phyloP scores from a whole-genome alignment of 1,139 yeast genomes.

The Scheffersomyces stambukii region DNA sequence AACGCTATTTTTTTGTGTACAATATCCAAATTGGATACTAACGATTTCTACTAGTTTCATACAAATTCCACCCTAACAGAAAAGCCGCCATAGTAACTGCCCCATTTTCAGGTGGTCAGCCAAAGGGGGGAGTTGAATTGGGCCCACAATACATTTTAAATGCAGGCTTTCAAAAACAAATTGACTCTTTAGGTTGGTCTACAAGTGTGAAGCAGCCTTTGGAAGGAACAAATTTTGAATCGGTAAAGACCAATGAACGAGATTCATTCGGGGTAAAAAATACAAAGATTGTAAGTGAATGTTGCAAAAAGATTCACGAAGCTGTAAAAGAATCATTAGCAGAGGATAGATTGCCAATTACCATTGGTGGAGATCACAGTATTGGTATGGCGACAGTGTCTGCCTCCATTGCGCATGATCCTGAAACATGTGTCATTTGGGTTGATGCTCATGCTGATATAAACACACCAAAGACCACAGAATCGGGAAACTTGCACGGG shows the following conservation, averaged over 20 bases:
- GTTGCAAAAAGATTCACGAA: slow-evolving; percentile 61
- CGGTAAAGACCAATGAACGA: slow-evolving; percentile 33
- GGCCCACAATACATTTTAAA: slow-evolving; percentile 83
- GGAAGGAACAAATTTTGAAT: slow-evolving; percentile 40
- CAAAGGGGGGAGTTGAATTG: slow-evolving; percentile 85
- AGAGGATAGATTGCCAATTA: slow-evolving; percentile 64
- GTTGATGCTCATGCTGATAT: slow-evolving; percentile 98
- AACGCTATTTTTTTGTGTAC: too few species aligned
- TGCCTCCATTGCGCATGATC: slow-evolving; percentile 74
- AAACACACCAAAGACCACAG: slow-evolving; percentile 84
- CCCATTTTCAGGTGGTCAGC: slow-evolving; percentile 97
- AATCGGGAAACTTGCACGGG: slow-evolving; percentile 91
- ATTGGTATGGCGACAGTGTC: slow-evolving; percentile 91
- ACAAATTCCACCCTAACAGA: slow-evolving; percentile 51
- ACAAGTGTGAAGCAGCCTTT: slow-evolving; percentile 58
- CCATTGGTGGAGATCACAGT: slow-evolving; percentile 96
- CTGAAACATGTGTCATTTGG: slow-evolving; percentile 91
- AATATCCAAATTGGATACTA: too few species aligned
- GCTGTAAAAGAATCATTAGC: slow-evolving; percentile 51
- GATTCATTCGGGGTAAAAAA: slow-evolving; percentile 64
- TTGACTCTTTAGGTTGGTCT: slow-evolving; percentile 71
- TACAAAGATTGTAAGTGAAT: slow-evolving; percentile 71
- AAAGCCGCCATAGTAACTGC: slow-evolving; percentile 69
- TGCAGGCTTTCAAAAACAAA: slow-evolving; percentile 63
- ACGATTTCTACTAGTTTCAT: slow-evolving; percentile 21